Evolutionary conservation across 495 filamentous ascomycete species (phyloP), one percentile per base, ranked within the genome.

Genomic region (Podospora appendiculata): DNA sequence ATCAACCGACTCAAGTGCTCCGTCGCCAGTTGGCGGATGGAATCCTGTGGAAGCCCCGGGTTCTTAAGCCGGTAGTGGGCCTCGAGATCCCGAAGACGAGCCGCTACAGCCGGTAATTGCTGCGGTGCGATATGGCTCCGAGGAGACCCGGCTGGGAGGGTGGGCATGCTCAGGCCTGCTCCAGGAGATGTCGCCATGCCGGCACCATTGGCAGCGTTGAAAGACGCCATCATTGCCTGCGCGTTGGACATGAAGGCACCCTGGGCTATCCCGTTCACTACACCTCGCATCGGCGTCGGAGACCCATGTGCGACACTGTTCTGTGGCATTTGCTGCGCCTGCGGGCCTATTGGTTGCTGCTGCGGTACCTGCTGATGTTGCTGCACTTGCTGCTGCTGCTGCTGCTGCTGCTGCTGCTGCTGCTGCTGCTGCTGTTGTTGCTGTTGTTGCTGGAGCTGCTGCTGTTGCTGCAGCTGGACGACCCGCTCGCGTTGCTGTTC

Each of bases 21-120:
- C 8, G 76, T 81, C 5, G 83, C 79, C 46, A 86, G 55, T 45
- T 80, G 78, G 49, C 70, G 77, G 25, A 86, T 73, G 54, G 82
- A 76, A 36, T 87, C 83, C 0, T 73, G 68, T 7, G 78, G 69
- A 40, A 81, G 68, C 49, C 74, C 74, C 0, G 84, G 84, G 50
- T 86, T 74, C 62, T 71, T 70, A 2, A 53, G 34, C 50, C 66
- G 55, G 36, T 67, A 64, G 16, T 62, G 55, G 0, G 49, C 48
- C 53, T 76, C 73, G 4, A 76, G 53, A 10, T 66, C 60, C 14
- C 45, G 47, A 8, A 68, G 60, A 9, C 64, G 58, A 16, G 55
- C 55, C 0, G 58, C 49, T 18, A 61, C 38, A 7, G 53, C 47
- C 16, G 55, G 52, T 14, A 52, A 18, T 17, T 58, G 59, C 39